A percentile compares a stretch with the other conserved stretches of the same genome.
Conservation (phyloP, 495 filamentous ascomycete species). For the Pseudoneurospora amorphoporcata region DNA sequence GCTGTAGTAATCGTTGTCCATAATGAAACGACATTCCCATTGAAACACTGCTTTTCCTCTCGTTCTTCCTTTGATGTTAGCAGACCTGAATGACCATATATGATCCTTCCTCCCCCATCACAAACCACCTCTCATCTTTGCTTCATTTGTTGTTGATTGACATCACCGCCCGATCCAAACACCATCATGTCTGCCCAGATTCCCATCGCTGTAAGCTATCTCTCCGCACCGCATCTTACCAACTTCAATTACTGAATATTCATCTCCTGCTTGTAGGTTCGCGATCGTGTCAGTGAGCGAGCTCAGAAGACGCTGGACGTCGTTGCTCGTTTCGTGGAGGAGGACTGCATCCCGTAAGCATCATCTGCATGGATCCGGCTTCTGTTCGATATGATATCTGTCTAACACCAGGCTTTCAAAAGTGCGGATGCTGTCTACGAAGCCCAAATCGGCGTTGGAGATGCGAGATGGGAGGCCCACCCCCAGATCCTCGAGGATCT, state of each 20-base stretch:
- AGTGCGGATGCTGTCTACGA: slow-evolving; percentile 65
- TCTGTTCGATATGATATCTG: background rate
- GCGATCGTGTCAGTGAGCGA: slow-evolving; percentile 60
- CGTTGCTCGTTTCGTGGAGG: slow-evolving; percentile 93
- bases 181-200: slow-evolving; percentile 52
- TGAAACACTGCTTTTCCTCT: background rate
- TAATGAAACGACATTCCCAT: background rate
- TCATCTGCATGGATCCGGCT: slow-evolving; percentile 10
- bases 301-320: slow-evolving; percentile 58
- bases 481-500: slow-evolving; percentile 78
- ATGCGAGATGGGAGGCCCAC: slow-evolving; percentile 63
- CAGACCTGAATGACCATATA: background rate
- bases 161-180: background rate
- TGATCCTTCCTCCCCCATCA: background rate
- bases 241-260: slow-evolving; percentile 16
- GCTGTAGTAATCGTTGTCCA: background rate
- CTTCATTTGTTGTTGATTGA: background rate
- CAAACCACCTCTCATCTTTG: background rate
- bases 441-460: slow-evolving; percentile 67
- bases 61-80: background rate
- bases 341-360: slow-evolving; percentile 74
- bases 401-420: slow-evolving; percentile 6
- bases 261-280: slow-evolving; percentile 25
- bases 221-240: background rate
- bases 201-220: slow-evolving; percentile 51